phyloP scores from a whole-genome alignment of 2,329 filamentous ascomycete genomes.

The Pseudogymnoascus sp. region DNA sequence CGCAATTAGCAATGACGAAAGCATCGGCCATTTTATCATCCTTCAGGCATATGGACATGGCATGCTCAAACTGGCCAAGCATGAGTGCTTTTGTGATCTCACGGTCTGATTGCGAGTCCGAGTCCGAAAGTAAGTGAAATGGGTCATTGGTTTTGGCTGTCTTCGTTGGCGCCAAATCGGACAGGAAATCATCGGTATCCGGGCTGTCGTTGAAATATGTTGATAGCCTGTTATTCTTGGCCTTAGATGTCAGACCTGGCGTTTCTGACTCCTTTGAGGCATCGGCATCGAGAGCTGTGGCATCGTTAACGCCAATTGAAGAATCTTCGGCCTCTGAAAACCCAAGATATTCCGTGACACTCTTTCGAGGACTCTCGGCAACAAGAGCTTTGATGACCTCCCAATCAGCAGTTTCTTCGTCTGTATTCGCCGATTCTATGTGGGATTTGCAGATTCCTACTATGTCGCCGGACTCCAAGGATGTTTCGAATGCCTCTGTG shows the following conservation, averaged over 20 bases:
- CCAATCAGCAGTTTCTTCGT: slow-evolving; percentile 95
- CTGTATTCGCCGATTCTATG: slow-evolving; percentile 63
- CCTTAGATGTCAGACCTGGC: slow-evolving; percentile 37
- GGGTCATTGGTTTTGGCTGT: slow-evolving; percentile 89
- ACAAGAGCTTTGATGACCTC: slow-evolving; percentile 84
- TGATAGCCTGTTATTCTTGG: slow-evolving; percentile 55
- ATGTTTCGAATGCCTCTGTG: slow-evolving; percentile 78
- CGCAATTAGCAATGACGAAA: slow-evolving; percentile 95
- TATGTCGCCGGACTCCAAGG: slow-evolving; percentile 69
- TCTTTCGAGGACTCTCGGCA: slow-evolving; percentile 73
- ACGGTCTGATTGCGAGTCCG: slow-evolving; percentile 77
- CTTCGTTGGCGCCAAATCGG: slow-evolving; percentile 76
- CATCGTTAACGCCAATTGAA: slow-evolving; percentile 42
- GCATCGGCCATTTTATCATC: slow-evolving; percentile 90
- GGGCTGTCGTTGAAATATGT: slow-evolving; percentile 71
- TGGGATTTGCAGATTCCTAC: slow-evolving; percentile 70
- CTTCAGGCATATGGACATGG: slow-evolving; percentile 78
- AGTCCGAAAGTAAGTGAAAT: slow-evolving; percentile 78
- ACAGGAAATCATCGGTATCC: slow-evolving; percentile 78
- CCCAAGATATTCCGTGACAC: slow-evolving; percentile 84
- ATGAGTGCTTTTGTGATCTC: slow-evolving; percentile 80
- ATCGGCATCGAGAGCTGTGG: slow-evolving; percentile 25
- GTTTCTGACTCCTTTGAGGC: slow-evolving; percentile 39
- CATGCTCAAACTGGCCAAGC: slow-evolving; percentile 82
- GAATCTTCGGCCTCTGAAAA: slow-evolving; percentile 55